Conservation (phyloP, 305 asterid genomes). For the Fraxinus nigra region DNA sequence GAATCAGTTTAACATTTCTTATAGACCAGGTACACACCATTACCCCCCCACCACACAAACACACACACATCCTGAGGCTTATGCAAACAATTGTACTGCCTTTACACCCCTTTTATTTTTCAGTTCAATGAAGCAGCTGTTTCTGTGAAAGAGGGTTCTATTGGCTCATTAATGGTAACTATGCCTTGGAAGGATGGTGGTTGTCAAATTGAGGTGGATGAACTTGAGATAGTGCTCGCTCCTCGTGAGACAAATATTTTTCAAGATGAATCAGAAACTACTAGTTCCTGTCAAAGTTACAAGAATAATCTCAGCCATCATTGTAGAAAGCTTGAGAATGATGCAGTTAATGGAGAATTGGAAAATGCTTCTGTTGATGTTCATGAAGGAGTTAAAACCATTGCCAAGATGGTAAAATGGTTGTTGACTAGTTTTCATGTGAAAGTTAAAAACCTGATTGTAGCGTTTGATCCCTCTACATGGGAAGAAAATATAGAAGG, state of each 20-base stretch:
- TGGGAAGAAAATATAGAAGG: slow-evolving; percentile 45
- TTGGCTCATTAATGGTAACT: slow-evolving; percentile 72
- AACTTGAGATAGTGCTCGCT: slow-evolving; percentile 82
- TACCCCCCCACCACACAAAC: neutral
- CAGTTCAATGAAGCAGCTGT: slow-evolving; percentile 74
- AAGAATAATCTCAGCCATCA: slow-evolving; percentile 31
- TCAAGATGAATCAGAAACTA: slow-evolving; percentile 40
- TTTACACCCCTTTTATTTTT: slow-evolving; percentile 27
- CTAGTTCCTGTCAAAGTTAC: slow-evolving; percentile 31
- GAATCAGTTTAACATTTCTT: neutral
- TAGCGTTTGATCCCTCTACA: slow-evolving; percentile 81
- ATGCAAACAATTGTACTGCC: slow-evolving; percentile 15
- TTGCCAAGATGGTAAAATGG: slow-evolving; percentile 97
- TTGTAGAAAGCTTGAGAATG: slow-evolving; percentile 43
- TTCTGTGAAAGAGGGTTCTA: slow-evolving; percentile 83
- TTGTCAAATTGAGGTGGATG: slow-evolving; percentile 79
- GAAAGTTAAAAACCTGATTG: slow-evolving; percentile 64
- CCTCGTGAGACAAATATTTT: slow-evolving; percentile 45
- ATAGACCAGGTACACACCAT: neutral
- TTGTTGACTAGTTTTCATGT: slow-evolving; percentile 85
- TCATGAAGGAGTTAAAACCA: slow-evolving; percentile 97
- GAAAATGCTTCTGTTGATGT: slow-evolving; percentile 61
- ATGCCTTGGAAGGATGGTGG: slow-evolving; percentile 97
- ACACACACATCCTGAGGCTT: neutral
- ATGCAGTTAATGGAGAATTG: slow-evolving; percentile 28